Percentiles rank a stretch among this genome's conserved stretches.
Conservation (phyloP, 2,329 filamentous ascomycete species). For the Stachybotrys chartarum region DNA sequence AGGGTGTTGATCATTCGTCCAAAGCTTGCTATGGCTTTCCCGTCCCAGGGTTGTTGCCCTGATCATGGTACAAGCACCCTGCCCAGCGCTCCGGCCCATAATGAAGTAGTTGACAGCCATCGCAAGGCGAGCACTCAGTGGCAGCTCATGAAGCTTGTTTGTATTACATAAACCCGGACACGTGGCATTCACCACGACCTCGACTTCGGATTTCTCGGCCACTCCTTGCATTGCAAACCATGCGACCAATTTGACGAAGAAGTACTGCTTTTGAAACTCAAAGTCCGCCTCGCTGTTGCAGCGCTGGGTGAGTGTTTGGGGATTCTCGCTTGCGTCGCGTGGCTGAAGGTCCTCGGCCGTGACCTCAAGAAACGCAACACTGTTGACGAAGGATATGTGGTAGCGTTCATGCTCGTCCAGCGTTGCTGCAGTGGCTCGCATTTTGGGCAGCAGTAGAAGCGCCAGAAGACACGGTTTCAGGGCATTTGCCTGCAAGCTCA, state of each 20-base stretch:
- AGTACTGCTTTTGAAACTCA: conserved; percentile 12
- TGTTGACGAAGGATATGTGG: conserved; percentile 33
- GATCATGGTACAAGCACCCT: conserved; percentile 34
- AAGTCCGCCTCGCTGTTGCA: conserved; percentile 10
- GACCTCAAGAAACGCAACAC: conserved; percentile 11
- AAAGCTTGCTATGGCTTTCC: conserved; percentile 34
- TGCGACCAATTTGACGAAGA: conserved; percentile 18
- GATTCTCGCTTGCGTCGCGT: too few species aligned
- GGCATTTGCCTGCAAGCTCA: conserved; percentile 48
- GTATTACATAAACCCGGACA: conserved; percentile 36
- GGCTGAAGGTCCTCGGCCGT: conserved; percentile 4
- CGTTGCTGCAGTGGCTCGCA: conserved; percentile 21
- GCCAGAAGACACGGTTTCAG: conserved; percentile 48
- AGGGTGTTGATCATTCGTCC: conserved; percentile 29
- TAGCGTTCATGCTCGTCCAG: neutral
- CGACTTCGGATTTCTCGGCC: conserved; percentile 8
- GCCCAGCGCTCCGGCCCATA: conserved; percentile 30
- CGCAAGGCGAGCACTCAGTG: neutral
- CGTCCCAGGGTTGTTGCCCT: conserved; percentile 30
- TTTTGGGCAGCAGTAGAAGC: conserved; percentile 40
- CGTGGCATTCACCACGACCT: conserved; percentile 32
- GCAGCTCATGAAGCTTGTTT: conserved; percentile 29
- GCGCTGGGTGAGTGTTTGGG: conserved; percentile 6
- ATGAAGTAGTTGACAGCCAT: conserved; percentile 21
- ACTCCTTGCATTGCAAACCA: conserved; percentile 32